Evolutionary conservation across 1,284 basidiomycete species (phyloP), one percentile per base, ranked within the genome.

Genomic region (Ceratobasidium sp.): DNA sequence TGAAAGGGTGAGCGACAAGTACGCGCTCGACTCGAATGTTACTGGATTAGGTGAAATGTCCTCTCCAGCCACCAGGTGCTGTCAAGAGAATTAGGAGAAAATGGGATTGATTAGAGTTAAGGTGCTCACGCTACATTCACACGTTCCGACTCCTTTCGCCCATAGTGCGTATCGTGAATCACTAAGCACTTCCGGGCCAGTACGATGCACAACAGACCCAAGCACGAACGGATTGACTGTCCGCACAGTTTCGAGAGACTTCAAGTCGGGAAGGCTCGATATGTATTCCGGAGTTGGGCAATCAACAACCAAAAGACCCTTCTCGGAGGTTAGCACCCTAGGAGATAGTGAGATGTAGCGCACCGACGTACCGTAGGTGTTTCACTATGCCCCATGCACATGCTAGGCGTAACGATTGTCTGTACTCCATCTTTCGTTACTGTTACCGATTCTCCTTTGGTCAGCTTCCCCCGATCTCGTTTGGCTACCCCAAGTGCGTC

Each of bases 11-110:
- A 95, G 87, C 73, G 94, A 92, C 78, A 91, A 90, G 81, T 90
- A 91, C 1, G 93, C 92, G 10, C 92, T 90, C 28, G 91, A 92
- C 0, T 91, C 92, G 82, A 95, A 97, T 17, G 91, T 91, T 33
- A 94, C 86, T 3, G 89, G 90, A 84, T 97, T 90, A 4, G 91
- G 85, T 56, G 86, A 85, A 75, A 91, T 86, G 78, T 89, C 86
- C 46, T 87, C 86, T 50, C 93, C 92, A 20, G 93, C 87, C 42
- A 95, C 84, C 10, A 94, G 80, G 82, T 96, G 93, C 92, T 96
- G 80, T 73, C 7, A 12, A 33, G 7, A 20, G 23, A 66, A 62
- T 13, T 40, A 20, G 42, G 17, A 12, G 7, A 17, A 5, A 65
- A 40, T 65, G 50, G 2, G 46, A 65, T 38, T 38, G 2, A 17